Conservation (phyloP, 2,329 filamentous ascomycete species). For the Cladosporium sp. region DNA sequence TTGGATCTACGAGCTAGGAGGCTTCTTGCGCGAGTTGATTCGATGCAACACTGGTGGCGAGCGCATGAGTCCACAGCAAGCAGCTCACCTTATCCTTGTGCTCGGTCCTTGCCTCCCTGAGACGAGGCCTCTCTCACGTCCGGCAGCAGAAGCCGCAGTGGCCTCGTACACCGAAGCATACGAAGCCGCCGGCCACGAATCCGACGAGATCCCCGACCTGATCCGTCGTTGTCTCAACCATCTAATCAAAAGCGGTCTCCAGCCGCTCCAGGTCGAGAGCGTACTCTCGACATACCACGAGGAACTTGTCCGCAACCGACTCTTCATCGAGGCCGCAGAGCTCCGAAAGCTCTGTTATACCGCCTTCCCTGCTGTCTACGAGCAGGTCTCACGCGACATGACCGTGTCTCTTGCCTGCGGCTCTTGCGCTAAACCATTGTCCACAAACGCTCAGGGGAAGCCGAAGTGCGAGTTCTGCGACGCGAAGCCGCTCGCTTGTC, state of each 20-base stretch:
- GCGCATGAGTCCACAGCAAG: slow-evolving; percentile 49
- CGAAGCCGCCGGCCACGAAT: slow-evolving; percentile 38
- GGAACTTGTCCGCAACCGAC: slow-evolving; percentile 49
- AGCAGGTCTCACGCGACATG: slow-evolving; percentile 56
- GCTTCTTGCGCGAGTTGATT: slow-evolving; percentile 45
- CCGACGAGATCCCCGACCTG: slow-evolving; percentile 37
- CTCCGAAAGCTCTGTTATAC: slow-evolving; percentile 58
- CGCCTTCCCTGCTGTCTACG: slow-evolving; percentile 57
- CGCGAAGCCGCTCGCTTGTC: slow-evolving; percentile 30
- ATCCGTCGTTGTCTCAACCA: slow-evolving; percentile 33
- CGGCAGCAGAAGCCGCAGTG: slow-evolving; percentile 37
- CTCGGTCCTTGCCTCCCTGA: slow-evolving; percentile 48
- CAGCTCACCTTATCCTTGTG: slow-evolving; percentile 49
- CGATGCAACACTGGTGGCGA: slow-evolving; percentile 41
- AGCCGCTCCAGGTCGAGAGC: slow-evolving; percentile 54
- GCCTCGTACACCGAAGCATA: slow-evolving; percentile 44
- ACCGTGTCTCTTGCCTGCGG: slow-evolving; percentile 57
- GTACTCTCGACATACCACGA: slow-evolving; percentile 60
- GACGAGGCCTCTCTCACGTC: slow-evolving; percentile 38
- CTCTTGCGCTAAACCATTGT: slow-evolving; percentile 54
- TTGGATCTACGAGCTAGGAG: slow-evolving; percentile 43
- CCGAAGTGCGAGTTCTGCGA: slow-evolving; percentile 54
- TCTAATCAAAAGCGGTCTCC: slow-evolving; percentile 46
- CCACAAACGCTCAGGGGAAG: slow-evolving; percentile 54
- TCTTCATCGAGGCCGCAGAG: slow-evolving; percentile 55